Percentiles rank a stretch among this genome's conserved stretches.
These are phyloP conservation scores for Bimuria novae-zelandiae DNA, from an alignment of 2,329 filamentous ascomycete species.

Conservation along the genomic window DNA sequence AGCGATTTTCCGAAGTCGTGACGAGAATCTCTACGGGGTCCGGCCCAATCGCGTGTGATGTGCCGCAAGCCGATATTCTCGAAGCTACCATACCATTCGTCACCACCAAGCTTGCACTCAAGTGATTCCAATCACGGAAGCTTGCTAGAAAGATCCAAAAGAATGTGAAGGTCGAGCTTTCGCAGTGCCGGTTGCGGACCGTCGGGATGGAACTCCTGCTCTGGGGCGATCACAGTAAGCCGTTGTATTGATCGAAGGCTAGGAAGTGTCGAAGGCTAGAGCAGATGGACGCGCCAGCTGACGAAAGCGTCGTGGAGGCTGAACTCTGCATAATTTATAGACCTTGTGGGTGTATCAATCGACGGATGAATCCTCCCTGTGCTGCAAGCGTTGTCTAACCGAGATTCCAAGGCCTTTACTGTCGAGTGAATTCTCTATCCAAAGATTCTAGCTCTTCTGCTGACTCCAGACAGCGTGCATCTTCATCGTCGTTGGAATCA, in stretches of 20 bases:
- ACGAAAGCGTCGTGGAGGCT: not conserved
- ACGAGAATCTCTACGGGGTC: not conserved
- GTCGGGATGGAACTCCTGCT: not conserved
- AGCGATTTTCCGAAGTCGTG: not conserved
- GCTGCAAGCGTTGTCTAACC: too few relatives aligned
- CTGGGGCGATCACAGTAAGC: not conserved
- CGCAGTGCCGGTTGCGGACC: too few relatives aligned
- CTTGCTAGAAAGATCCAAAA: not conserved
- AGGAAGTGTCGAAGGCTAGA: not conserved
- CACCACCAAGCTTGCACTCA: not conserved
- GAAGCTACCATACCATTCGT: not conserved
- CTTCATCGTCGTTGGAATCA: too few relatives aligned
- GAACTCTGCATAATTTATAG: too few relatives aligned
- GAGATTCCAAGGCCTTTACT: too few relatives aligned
- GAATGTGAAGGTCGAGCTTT: not conserved
- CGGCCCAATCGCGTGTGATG: not conserved
- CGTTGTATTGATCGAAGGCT: too few relatives aligned
- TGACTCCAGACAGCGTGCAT: too few relatives aligned
- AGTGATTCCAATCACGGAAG: not conserved
- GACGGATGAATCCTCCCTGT: not conserved
- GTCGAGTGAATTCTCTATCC: too few relatives aligned
- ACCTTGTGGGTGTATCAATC: not conserved
- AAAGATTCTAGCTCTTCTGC: too few relatives aligned
- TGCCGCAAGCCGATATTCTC: not conserved
- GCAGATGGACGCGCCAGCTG: conserved; percentile 1